These are phyloP conservation scores for Prunus mira DNA, from an alignment of 306 rosid genomes.

Conservation along the genomic window DNA sequence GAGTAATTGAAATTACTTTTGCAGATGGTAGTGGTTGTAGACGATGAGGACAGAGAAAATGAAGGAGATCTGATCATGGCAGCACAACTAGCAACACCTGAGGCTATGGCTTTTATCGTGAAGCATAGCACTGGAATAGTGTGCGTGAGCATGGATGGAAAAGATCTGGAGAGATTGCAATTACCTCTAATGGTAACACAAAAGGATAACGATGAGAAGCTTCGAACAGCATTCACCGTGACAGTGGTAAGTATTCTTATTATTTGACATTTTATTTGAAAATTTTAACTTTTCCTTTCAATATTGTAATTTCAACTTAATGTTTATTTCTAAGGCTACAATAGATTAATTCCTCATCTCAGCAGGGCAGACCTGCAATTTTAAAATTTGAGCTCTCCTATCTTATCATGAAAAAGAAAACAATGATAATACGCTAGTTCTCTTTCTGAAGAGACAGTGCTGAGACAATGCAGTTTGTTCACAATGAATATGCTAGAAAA, in stretches of 20 bases:
- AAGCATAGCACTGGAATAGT: constrained; percentile 85
- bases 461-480: not conserved
- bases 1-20: constrained; percentile 14
- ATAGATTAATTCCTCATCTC: constrained; percentile 1
- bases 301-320: constrained; percentile 3
- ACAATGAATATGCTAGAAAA: not conserved
- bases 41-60: constrained; percentile 87
- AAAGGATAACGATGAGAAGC: constrained; percentile 72
- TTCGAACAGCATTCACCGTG: constrained; percentile 72
- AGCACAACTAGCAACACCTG: constrained; percentile 72
- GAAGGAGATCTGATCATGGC: constrained; percentile 96
- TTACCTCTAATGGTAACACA: constrained; percentile 81
- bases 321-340: not conserved
- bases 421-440: not conserved
- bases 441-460: not conserved
- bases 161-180: constrained; percentile 71
- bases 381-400: not conserved
- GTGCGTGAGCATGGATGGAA: constrained; percentile 80
- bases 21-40: constrained; percentile 88
- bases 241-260: constrained; percentile 65
- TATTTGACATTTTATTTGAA: not conserved
- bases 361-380: not conserved
- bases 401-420: too few species aligned
- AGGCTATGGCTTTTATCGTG: constrained; percentile 89
- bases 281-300: not conserved